Evolutionary conservation across 2,329 filamentous ascomycete species (phyloP), one percentile per base, ranked within the genome.

Genomic region (Claviceps pusilla): DNA sequence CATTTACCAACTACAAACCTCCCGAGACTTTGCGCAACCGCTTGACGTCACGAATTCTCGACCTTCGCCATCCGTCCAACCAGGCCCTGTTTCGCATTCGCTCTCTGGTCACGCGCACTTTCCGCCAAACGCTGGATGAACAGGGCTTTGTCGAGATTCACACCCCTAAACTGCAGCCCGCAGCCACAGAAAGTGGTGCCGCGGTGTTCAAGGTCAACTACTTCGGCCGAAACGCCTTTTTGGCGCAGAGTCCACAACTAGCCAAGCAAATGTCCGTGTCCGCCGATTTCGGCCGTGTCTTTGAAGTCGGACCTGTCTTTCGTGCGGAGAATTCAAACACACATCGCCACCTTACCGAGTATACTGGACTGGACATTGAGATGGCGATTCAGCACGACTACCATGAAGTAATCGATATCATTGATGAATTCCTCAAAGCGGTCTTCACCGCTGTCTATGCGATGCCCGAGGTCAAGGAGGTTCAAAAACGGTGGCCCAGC

Each of bases 251-350:
- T 57, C 90, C 90, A 7, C 90, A 96, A 68, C 70, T 96, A 59
- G 87, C 88, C 53, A 96, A 96, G 72, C 90, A 96, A 69, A 91
- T 95, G 86, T 80, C 83, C 52, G 89, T 96, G 45, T 87, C 89
- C 5, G 84, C 89, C 33, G 90, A 96, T 66, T 93, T 95, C 65
- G 84, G 85, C 55, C 82, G 84, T 51, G 90, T 96, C 7, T 96
- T 91, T 63, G 90, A 96, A 61, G 65, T 75, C 54, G 66, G 72
- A 55, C 66, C 61, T 5, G 89, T 96, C 7, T 96, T 96, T 76
- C 83, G 90, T 60, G 90, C 90, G 0, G 90, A 96, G 67, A 94
- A 96, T 72, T 94, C 87, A 65, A 96, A 96, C 68, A 96, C 90
- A 0, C 90, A 95, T 64, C 83, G 90, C 42, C 90, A 96, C 67